phyloP scores from a whole-genome alignment of 176 grass and related monocot genomes.

The Oryza meridionalis region DNA sequence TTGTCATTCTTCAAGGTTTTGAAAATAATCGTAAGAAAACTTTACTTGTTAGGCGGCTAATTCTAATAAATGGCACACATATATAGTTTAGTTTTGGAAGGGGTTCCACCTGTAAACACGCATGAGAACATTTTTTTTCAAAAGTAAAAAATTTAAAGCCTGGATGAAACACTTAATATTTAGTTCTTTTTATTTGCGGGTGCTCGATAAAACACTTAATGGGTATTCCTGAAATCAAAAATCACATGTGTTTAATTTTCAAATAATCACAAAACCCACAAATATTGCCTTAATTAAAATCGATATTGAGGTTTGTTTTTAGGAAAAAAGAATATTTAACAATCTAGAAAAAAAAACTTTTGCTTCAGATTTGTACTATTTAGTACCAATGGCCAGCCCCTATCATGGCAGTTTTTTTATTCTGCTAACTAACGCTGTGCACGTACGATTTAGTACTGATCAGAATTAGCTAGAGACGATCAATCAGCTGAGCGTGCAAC shows the following conservation, averaged over 20 bases:
- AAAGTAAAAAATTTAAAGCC: too few relatives aligned
- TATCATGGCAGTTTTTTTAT: background rate
- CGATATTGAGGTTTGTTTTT: background rate
- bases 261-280: background rate
- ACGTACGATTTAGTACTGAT: constrained; percentile 1
- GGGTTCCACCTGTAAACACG: background rate
- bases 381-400: background rate
- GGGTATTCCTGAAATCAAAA: background rate
- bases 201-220: background rate
- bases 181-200: background rate
- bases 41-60: background rate
- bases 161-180: too few relatives aligned
- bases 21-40: background rate
- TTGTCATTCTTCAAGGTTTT: background rate
- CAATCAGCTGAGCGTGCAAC: constrained; percentile 1
- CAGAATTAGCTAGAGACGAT: constrained; percentile 1
- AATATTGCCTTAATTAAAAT: background rate
- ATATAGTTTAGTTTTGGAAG: background rate
- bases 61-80: background rate
- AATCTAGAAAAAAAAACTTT: background rate
- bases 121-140: background rate
- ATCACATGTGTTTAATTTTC: background rate
- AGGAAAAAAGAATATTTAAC: background rate
- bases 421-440: constrained; percentile 6
- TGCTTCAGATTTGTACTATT: background rate